These are phyloP conservation scores for Xylaria curta DNA, from an alignment of 495 filamentous ascomycete species.

Conservation along the genomic window DNA sequence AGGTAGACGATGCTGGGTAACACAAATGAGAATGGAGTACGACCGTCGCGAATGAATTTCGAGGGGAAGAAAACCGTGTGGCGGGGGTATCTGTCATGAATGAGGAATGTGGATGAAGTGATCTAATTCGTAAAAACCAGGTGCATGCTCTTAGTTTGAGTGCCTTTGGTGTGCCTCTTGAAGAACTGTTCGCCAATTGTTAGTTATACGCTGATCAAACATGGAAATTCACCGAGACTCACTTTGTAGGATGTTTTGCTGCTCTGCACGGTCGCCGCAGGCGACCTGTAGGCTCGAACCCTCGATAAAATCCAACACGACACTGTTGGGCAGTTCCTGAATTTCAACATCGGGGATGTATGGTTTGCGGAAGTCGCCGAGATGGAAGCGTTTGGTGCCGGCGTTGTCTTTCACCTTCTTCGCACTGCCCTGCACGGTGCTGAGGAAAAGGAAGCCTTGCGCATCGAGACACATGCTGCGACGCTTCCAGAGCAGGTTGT, in stretches of 20 bases:
- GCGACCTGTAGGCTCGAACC: slow-evolving; percentile 86
- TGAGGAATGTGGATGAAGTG: slow-evolving; percentile 26
- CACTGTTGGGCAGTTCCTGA: slow-evolving; percentile 87
- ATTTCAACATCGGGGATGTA: slow-evolving; percentile 84
- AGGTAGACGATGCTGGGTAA: background rate
- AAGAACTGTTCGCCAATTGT: slow-evolving; percentile 43
- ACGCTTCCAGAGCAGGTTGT: slow-evolving; percentile 91
- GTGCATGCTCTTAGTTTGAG: slow-evolving; percentile 40
- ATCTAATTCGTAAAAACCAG: slow-evolving; percentile 13
- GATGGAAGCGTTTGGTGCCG: slow-evolving; percentile 73
- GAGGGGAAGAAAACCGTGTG: slow-evolving; percentile 27
- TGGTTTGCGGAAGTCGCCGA: slow-evolving; percentile 79
- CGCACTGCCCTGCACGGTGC: slow-evolving; percentile 54
- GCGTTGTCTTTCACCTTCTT: slow-evolving; percentile 44
- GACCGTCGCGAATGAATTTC: slow-evolving; percentile 28
- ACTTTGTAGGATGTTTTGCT: slow-evolving; percentile 70
- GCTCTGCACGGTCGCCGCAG: slow-evolving; percentile 78
- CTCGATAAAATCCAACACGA: slow-evolving; percentile 81
- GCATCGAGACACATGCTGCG: slow-evolving; percentile 79
- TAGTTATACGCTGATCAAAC: slow-evolving; percentile 21
- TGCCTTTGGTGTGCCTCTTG: slow-evolving; percentile 57
- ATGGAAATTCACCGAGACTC: slow-evolving; percentile 42
- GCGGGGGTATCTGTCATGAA: slow-evolving; percentile 42
- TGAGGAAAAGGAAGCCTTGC: slow-evolving; percentile 77
- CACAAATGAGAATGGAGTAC: slow-evolving; percentile 42